phyloP scores from a whole-genome alignment of 805 yeast species.

The Suhomyces kilbournensis region DNA sequence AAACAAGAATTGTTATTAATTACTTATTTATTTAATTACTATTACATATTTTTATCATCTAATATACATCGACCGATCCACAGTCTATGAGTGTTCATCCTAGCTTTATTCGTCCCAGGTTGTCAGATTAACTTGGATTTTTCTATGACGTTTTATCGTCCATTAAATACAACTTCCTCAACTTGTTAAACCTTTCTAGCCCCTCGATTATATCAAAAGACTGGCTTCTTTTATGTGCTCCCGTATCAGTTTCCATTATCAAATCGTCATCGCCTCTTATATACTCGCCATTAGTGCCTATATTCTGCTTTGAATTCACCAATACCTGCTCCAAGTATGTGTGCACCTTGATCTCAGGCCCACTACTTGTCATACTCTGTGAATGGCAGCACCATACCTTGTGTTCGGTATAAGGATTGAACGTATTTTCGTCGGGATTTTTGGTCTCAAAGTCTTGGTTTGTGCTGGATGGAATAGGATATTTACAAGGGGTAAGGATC shows the following conservation, averaged over 20 bases:
- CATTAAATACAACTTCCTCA: constrained; percentile 34
- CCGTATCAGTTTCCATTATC: constrained; percentile 1
- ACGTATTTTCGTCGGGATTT: constrained; percentile 13
- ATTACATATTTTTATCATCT: too few relatives aligned
- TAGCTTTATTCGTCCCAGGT: too few relatives aligned
- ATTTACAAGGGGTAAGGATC: constrained; percentile 29
- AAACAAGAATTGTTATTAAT: too few relatives aligned
- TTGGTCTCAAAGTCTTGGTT: constrained; percentile 5
- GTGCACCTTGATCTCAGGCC: constrained; percentile 2
- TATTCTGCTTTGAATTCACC: constrained; percentile 16
- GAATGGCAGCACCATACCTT: constrained; percentile 35
- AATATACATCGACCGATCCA: too few relatives aligned
- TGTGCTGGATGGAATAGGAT: constrained; percentile 14
- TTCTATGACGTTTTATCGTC: too few relatives aligned
- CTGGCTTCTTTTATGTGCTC: constrained; percentile 15
- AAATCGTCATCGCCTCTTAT: constrained; percentile 9
- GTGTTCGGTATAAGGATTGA: constrained; percentile 28
- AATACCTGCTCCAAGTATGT: constrained; percentile 26
- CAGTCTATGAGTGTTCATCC: too few relatives aligned
- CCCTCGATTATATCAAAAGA: constrained; percentile 32
- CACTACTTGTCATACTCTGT: constrained; percentile 11
- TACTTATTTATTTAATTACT: too few relatives aligned
- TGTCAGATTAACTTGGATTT: too few relatives aligned
- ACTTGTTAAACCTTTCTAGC: constrained; percentile 30
- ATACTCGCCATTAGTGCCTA: constrained; percentile 27